Evolutionary conservation across 1,139 yeast genomes (phyloP).

Genomic region (Candida tunisiensis): DNA sequence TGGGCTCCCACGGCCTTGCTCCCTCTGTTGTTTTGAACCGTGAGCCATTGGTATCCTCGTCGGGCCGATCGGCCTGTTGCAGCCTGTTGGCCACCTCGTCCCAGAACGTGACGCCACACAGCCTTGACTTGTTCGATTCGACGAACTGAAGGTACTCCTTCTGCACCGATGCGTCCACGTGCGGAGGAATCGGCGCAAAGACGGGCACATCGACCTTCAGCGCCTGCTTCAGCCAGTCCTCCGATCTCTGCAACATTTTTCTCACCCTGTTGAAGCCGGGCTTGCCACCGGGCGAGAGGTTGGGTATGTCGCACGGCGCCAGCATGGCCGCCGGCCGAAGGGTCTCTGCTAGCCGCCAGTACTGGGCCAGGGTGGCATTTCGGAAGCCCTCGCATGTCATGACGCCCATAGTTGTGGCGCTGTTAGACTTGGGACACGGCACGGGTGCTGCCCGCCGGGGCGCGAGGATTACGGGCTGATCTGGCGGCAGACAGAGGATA

Average conservation of each 20-base stretch:
- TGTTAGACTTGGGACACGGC: conserved; percentile 18
- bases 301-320: conserved; percentile 18
- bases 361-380: conserved; percentile 12
- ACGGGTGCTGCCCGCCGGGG: conserved; percentile 16
- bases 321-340: conserved; percentile 16
- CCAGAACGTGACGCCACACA: conserved; percentile 13
- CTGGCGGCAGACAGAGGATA: conserved; percentile 9
- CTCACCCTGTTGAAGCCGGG: conserved; percentile 20
- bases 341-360: conserved; percentile 8
- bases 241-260: conserved; percentile 19
- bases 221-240: conserved; percentile 16
- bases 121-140: conserved; percentile 3
- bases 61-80: conserved; percentile 6
- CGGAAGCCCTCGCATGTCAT: conserved; percentile 22
- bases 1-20: no score
- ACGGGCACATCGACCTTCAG: conserved; percentile 5
- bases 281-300: conserved; percentile 12
- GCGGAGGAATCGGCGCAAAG: conserved; percentile 19
- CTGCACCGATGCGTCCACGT: conserved; percentile 10
- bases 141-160: conserved; percentile 11
- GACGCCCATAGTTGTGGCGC: conserved; percentile 14
- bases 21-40: conserved; percentile 1
- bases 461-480: conserved; percentile 11
- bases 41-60: conserved; percentile 4
- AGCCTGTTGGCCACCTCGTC: conserved; percentile 5